Base-by-base conservation (phyloP, 495 filamentous ascomycete genomes). In the Trichoderma reesei region DNA sequence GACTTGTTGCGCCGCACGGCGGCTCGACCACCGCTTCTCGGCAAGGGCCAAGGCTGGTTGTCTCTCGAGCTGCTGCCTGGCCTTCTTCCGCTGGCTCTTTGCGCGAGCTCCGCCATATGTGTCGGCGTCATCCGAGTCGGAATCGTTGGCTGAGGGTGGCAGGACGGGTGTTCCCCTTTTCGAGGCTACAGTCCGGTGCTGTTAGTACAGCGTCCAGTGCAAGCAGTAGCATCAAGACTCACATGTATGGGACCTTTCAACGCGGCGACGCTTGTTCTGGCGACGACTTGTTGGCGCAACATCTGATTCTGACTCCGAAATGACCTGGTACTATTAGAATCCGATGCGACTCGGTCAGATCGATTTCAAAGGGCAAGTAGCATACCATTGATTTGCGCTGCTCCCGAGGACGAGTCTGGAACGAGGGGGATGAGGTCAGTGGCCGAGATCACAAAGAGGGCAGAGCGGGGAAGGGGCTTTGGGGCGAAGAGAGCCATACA, bases 1-100 rank as follows among this genome's bases (percentile, higher is more conserved):
- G 13, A 97, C 84, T 44, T 63, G 61, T 70, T 90, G 90, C 4
- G 88, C 87, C 63, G 92, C 91, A 65, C 90, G 87, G 62, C 94
- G 82, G 42, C 89, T 96, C 5, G 91, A 96, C 83, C 96, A 97
- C 66, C 94, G 87, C 73, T 82, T 80, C 64, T 96, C 87, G 67
- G 91, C 89, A 63, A 85, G 82, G 31, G 85, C 79, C 14, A 84
- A 74, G 9, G 86, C 82, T 9, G 82, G 78, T 63, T 82, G 82
- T 36, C 77, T 72, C 64, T 86, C 85, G 18, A 83, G 75, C 68
- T 89, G 82, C 59, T 85, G 88, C 18, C 88, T 87, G 62, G 84
- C 72, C 72, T 89, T 91, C 77, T 91, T 93, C 67, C 79, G 85
- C 59, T 83, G 79, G 51, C 73, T 79, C 64, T 84, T 82, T 65